These are phyloP conservation scores for Butyriboletus loyo DNA, from an alignment of 768 basidiomycete genomes.

Conservation along the genomic window DNA sequence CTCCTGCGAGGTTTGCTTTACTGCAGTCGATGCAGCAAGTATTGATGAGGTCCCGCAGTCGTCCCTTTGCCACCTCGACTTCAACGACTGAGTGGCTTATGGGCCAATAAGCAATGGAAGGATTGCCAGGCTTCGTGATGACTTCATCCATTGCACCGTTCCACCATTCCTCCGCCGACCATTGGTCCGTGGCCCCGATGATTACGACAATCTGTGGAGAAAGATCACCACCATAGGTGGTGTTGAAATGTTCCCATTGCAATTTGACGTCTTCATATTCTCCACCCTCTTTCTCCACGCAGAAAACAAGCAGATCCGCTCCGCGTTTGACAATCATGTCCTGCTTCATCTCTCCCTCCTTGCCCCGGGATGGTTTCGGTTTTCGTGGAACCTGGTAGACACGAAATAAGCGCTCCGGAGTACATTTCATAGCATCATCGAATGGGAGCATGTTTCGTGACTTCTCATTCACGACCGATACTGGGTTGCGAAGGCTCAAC, in stretches of 20 bases:
- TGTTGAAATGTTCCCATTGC: constrained; percentile 25
- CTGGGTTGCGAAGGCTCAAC: constrained; percentile 13
- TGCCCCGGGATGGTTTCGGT: neutral
- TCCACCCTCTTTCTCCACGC: constrained; percentile 7
- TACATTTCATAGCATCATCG: constrained; percentile 11
- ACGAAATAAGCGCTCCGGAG: constrained; percentile 16
- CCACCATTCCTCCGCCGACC: constrained; percentile 24
- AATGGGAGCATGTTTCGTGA: constrained; percentile 18
- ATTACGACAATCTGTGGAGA: constrained; percentile 24
- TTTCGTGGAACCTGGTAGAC: constrained; percentile 17
- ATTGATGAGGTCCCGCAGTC: constrained; percentile 15
- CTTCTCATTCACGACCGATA: constrained; percentile 1
- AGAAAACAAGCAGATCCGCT: constrained; percentile 24
- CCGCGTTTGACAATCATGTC: constrained; percentile 16
- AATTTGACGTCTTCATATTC: constrained; percentile 8
- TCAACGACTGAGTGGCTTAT: neutral
- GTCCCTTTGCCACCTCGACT: constrained; percentile 1
- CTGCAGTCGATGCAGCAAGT: constrained; percentile 25
- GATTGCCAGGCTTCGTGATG: neutral
- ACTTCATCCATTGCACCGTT: neutral
- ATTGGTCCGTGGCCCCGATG: constrained; percentile 15
- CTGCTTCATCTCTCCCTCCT: constrained; percentile 6
- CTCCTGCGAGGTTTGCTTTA: constrained; percentile 3
- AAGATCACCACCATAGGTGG: constrained; percentile 24
- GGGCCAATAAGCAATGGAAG: constrained; percentile 20